Conservation (phyloP, 2,329 filamentous ascomycete genomes). For the Aspergillus sp. region DNA sequence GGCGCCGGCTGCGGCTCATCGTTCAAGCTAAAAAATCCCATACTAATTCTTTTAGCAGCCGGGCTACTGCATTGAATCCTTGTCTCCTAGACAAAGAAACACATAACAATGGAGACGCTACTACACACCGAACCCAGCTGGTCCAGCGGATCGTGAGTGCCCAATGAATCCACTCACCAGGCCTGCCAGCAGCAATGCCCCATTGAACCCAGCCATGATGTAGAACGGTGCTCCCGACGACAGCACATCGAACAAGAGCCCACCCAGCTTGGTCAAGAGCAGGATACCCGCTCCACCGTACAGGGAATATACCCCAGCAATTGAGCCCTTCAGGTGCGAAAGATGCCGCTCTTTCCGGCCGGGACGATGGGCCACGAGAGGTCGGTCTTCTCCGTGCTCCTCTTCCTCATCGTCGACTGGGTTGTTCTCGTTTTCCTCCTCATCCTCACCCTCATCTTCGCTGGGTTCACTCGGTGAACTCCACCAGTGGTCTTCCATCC, state of each 20-base stretch:
- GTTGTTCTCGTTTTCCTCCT: conserved; percentile 2
- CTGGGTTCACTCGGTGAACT: background rate
- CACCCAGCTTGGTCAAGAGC: conserved; percentile 86
- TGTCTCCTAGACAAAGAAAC: background rate
- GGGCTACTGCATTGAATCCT: background rate
- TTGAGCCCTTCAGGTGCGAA: conserved; percentile 80
- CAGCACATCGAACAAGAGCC: conserved; percentile 76
- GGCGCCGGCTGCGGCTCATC: background rate
- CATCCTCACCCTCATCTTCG: conserved; percentile 8
- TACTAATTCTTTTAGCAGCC: too few relatives aligned
- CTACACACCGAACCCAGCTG: background rate
- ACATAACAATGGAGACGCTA: background rate
- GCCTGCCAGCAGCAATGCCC: conserved; percentile 57
- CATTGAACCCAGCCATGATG: conserved; percentile 90
- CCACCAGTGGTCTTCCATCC: background rate
- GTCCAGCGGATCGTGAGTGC: conserved; percentile 10
- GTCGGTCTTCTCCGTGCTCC: conserved; percentile 27
- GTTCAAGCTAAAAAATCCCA: background rate
- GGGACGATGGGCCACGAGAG: conserved; percentile 30
- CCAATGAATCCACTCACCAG: conserved; percentile 29
- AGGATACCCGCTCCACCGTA: conserved; percentile 88
- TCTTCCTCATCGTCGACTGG: conserved; percentile 10
- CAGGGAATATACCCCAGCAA: conserved; percentile 91
- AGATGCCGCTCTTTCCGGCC: conserved; percentile 36
- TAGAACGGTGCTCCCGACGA: conserved; percentile 83